Conservation (phyloP, 495 filamentous ascomycete genomes). For the Penicillium chermesinum region DNA sequence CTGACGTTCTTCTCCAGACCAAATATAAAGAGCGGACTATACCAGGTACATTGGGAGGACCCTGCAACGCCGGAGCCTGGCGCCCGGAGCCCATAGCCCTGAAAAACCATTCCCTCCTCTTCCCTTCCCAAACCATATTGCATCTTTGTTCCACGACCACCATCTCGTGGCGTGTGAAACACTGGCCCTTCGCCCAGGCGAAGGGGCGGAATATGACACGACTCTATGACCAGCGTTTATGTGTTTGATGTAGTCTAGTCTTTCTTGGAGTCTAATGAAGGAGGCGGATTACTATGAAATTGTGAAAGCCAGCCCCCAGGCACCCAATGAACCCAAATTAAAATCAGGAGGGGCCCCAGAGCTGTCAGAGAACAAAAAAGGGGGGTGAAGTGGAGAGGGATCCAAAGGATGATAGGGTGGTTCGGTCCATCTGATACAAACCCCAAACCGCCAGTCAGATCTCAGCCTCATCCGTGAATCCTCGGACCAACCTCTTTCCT, state of each 20-base stretch:
- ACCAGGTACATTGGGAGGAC: not conserved
- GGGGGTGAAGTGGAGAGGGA: too few species aligned
- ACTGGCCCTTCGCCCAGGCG: not conserved
- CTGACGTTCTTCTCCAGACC: slow-evolving; percentile 25
- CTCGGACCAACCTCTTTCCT: slow-evolving; percentile 20
- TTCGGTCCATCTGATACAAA: slow-evolving; percentile 1
- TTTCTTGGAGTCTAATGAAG: slow-evolving; percentile 6
- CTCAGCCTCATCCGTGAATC: slow-evolving; percentile 10
- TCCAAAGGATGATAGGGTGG: too few species aligned
- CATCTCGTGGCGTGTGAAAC: not conserved
- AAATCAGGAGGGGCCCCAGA: too few species aligned
- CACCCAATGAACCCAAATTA: not conserved
- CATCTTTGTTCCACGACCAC: not conserved
- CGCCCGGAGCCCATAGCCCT: not conserved
- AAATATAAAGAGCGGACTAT: slow-evolving; percentile 22
- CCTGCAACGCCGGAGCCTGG: not conserved
- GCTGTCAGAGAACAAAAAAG: too few species aligned
- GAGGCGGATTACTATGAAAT: not conserved
- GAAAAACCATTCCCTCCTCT: slow-evolving; percentile 3
- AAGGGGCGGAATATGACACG: slow-evolving; percentile 18
- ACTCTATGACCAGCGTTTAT: slow-evolving; percentile 27
- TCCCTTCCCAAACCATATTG: slow-evolving; percentile 1
- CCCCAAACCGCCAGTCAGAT: slow-evolving; percentile 1
- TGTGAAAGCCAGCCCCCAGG: not conserved
- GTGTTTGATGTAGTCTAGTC: slow-evolving; percentile 27